Conservation (phyloP, 257 asterid genomes). For the Solanum lycopersicoides region DNA sequence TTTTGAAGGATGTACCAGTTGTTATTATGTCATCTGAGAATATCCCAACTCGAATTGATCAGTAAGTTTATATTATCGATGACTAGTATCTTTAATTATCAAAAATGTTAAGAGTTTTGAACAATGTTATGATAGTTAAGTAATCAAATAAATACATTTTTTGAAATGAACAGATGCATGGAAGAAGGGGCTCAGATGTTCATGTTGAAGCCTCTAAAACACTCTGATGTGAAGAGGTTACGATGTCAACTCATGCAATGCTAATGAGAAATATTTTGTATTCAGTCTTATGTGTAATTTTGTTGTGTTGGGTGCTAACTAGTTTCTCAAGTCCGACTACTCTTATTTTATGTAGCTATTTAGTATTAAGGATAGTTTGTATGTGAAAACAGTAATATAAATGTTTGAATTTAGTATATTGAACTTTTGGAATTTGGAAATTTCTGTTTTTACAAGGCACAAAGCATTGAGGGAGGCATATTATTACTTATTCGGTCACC, state of each 20-base stretch:
- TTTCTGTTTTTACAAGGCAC: background rate
- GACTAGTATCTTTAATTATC: background rate
- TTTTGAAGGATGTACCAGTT: constrained; percentile 51
- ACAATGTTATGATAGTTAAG: background rate
- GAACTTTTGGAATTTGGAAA: background rate
- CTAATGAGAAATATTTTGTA: background rate
- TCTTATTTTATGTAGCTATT: no score
- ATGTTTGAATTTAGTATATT: background rate
- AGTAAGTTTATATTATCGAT: constrained; percentile 13
- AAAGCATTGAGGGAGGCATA: background rate
- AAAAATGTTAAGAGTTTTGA: background rate
- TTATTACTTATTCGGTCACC: background rate
- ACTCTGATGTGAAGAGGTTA: constrained; percentile 45
- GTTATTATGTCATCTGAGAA: constrained; percentile 64
- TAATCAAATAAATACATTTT: background rate
- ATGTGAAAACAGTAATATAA: background rate
- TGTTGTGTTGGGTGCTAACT: background rate
- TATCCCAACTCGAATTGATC: constrained; percentile 46
- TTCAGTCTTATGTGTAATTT: background rate
- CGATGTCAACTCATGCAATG: constrained; percentile 32
- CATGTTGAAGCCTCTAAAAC: constrained; percentile 61
- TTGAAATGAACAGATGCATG: constrained; percentile 25
- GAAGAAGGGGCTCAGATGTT: constrained; percentile 69
- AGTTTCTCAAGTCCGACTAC: background rate
- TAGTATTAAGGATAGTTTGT: background rate